Evolutionary conservation across 345 rosid species (phyloP).

Genomic region (Corchorus capsularis): DNA sequence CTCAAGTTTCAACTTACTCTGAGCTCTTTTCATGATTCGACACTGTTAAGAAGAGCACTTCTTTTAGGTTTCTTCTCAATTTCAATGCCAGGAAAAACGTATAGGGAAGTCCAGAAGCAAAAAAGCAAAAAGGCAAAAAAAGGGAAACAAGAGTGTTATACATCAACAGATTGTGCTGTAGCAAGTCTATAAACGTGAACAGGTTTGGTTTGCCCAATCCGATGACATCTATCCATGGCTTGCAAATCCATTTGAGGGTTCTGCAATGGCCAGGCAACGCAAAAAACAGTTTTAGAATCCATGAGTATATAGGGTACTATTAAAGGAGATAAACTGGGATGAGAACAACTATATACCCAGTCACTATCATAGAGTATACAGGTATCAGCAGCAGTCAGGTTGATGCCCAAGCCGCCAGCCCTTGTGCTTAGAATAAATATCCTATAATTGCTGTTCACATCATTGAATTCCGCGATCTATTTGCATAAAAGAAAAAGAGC

Average conservation of each 20-base stretch:
- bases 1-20: constrained; percentile 90
- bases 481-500: not conserved
- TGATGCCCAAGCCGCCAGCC: constrained; percentile 98
- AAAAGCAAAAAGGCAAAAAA: not conserved
- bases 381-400: constrained; percentile 95
- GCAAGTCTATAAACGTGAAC: constrained; percentile 98
- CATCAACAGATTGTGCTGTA: constrained; percentile 93
- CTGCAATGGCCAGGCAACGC: constrained; percentile 40
- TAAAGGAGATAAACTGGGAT: not conserved
- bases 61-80: constrained; percentile 24
- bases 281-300: constrained; percentile 2
- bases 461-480: constrained; percentile 85
- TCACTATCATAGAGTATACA: constrained; percentile 97
- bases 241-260: constrained; percentile 98
- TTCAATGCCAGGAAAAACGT: not conserved
- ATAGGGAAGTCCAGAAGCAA: not conserved
- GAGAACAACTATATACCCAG: constrained; percentile 59
- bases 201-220: constrained; percentile 99
- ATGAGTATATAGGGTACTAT: not conserved
- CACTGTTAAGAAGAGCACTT: constrained; percentile 47
- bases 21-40: constrained; percentile 88
- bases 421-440: constrained; percentile 92
- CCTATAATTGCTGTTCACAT: constrained; percentile 59
- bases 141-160: constrained; percentile 19
- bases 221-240: constrained; percentile 99